Base-by-base conservation (phyloP, 495 filamentous ascomycete genomes). In the Neohortaea acidophila region DNA sequence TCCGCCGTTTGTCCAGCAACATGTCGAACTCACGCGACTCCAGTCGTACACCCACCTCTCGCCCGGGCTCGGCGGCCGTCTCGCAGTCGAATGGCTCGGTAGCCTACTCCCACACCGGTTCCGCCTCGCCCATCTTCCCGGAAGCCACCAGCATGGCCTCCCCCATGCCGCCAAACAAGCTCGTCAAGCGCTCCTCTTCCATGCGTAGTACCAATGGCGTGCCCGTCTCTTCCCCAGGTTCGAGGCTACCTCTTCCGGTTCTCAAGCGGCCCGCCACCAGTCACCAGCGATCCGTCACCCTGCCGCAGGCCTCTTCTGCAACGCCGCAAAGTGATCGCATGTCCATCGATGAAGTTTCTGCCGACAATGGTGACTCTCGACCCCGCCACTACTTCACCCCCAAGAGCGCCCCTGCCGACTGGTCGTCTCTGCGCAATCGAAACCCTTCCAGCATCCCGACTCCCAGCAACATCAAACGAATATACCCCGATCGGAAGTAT, bases 231-330 rank as follows among this genome's bases (percentile, higher is more conserved):
- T 50, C 60, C 31, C 70, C 72, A 3, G 68, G 51, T 30, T 63
- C 73, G 13, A 66, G 72, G 44, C 23, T 48, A 12, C 45, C 45
- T 6, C 53, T 73, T 37, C 59, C 72, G 11, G 69, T 68, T 4
- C 61, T 85, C 33, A 70, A 80, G 39, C 66, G 84, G 52, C 84
- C 84, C 15, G 84, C 80, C 13, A 91, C 85, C 13, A 91, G 84
- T 57, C 78, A 91, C 59, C 84, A 92, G 57, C 67, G 83, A 41
- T 78, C 81, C 2, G 79, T 77, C 13, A 80, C 77, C 1, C 59
- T 81, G 26, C 70, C 73, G 41, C 66, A 76, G 39, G 41, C 57
- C 47, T 31, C 49, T 13, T 43, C 32, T 0, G 26, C 45, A 18
- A 26, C 45, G 24, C 45, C 43, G 8, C 17, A 27, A 12, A 25